Base-by-base conservation (phyloP, 2,329 filamentous ascomycete species). In the Amauroascus niger region DNA sequence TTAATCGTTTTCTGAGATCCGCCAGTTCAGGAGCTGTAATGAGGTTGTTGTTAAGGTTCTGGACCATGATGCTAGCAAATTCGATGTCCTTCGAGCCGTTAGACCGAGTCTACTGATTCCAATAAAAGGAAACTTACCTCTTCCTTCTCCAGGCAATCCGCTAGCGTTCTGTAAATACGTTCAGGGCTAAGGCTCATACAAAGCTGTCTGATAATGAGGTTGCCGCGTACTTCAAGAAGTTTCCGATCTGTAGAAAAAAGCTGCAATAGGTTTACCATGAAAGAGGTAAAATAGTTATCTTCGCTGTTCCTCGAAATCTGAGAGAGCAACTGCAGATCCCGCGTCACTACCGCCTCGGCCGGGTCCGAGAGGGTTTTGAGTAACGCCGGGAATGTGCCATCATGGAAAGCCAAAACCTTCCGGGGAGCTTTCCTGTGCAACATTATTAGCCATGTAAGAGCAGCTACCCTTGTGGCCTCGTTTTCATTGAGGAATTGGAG, bases 11-110 rank as follows among this genome's bases (percentile, higher is more conserved):
- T 44, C 93, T 82, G 58, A 98, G 76, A 62, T 97, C 94, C 1
- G 88, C 83, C 28, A 98, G 76, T 69, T 98, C 90, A 0, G 94
- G 93, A 0, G 94, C 93, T 1, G 94, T 98, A 60, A 98, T 96
- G 52, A 98, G 82, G 63, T 98, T 98, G 69, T 98, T 98, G 73
- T 98, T 98, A 50, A 98, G 77, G 64, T 97, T 97, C 68, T 98
- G 93, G 28, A 98, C 89, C 93, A 98, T 98, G 63, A 98, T 97
- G 66, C 91, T 96, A 14, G 93, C 91, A 70, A 98, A 98, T 67
- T 98, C 94, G 40, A 98, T 82, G 66, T 98, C 93, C 71, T 79
- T 30, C 32, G 33, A 13, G 41, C 2, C 1, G 11, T 53, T 32
- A 49, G 49, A 20, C 32, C 32, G 13, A 35, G 30, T 40, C 9